Evolutionary conservation across 78 protist species (phyloP), one percentile per base, ranked within the genome.

Genomic region (Diacronema lutheri): DNA sequence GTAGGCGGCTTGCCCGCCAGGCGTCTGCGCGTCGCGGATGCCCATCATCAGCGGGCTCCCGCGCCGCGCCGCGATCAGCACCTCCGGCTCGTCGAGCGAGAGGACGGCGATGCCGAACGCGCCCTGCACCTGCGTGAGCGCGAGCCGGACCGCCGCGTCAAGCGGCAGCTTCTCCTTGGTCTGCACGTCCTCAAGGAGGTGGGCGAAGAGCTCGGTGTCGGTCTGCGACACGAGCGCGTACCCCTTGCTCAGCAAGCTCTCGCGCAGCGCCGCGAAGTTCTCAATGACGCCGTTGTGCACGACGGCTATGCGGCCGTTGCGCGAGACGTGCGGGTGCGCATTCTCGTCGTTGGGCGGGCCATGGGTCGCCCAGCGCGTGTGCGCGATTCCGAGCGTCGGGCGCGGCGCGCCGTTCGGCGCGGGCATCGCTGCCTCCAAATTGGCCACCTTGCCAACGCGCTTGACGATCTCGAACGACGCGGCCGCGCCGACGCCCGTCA

Each of bases 311-410:
- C 46, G 0, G 20, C 57, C 72, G 26, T 16, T 81, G 31, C 29
- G 26, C 26, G 91, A 81, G 81, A 31, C 1, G 65, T 89, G 93
- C 16, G 97, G 96, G 80, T 95, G 97, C 20, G 92, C 57, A 73
- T 94, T 93, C 23, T 0, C 37, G 41, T 73, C 91, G 44, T 35
- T 31, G 4, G 91, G 92, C 56, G 3, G 83, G 16, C 97, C 97
- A 81, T 95, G 95, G 5, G 97, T 95, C n/a, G 97, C 97, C 97
- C 97, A 96, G 44, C 98, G 90, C 33, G 98, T 96, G 92, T 96
- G 98, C 19, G 96, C 96, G 74, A 96, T 94, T 57, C 95, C 97
- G 14, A 50, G 46, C 35, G 82, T 56, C 11, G 40, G 57, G 12
- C 21, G 50, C 37, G 66, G 1, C 66, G 3, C 25, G 33, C 2